Percentiles rank a stretch among this genome's conserved stretches.
phyloP scores from a whole-genome alignment of 768 basidiomycete species.

The Nevesoporus exiguus region DNA sequence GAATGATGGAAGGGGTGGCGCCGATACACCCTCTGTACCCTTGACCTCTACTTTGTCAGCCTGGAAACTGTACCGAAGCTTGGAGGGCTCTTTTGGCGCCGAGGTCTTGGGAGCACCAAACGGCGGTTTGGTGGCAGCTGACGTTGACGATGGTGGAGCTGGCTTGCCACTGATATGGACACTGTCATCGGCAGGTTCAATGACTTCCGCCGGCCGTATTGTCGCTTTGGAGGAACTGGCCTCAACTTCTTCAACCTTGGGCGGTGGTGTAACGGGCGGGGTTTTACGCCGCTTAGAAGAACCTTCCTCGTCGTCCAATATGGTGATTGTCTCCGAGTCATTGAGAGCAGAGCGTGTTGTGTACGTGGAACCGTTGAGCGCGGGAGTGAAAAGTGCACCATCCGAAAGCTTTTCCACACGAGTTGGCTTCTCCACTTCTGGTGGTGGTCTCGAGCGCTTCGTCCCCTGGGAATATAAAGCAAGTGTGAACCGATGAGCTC shows the following conservation, averaged over 20 bases:
- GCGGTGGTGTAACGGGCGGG: conserved; percentile 8
- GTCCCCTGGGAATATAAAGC: conserved; percentile 50
- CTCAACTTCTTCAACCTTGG: conserved; percentile 30
- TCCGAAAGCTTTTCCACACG: conserved; percentile 6
- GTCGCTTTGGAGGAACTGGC: conserved; percentile 22
- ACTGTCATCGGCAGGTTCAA: conserved; percentile 36
- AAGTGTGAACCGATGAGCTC: conserved; percentile 9
- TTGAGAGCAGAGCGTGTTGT: neutral
- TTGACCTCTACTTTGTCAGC: conserved; percentile 45
- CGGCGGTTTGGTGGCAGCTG: conserved; percentile 20
- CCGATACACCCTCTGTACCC: conserved; percentile 8
- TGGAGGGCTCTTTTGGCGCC: conserved; percentile 74
- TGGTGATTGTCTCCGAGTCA: conserved; percentile 36
- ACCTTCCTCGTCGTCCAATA: conserved; percentile 37
- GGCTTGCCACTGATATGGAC: conserved; percentile 15
- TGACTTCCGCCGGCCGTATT: conserved; percentile 36
- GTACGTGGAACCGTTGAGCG: conserved; percentile 15
- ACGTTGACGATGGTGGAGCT: neutral
- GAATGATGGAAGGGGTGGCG: conserved; percentile 12
- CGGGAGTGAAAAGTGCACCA: conserved; percentile 10
- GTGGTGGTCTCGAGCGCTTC: conserved; percentile 73
- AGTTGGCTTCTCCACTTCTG: conserved; percentile 42
- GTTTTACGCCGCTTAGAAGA: conserved; percentile 51
- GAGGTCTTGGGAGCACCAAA: conserved; percentile 42
- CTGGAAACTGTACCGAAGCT: conserved; percentile 69